A percentile compares a stretch with the other conserved stretches of the same genome.
Evolutionary conservation across 176 grass and related monocot species (phyloP).

Genomic region (Tillandsia fasciculata): DNA sequence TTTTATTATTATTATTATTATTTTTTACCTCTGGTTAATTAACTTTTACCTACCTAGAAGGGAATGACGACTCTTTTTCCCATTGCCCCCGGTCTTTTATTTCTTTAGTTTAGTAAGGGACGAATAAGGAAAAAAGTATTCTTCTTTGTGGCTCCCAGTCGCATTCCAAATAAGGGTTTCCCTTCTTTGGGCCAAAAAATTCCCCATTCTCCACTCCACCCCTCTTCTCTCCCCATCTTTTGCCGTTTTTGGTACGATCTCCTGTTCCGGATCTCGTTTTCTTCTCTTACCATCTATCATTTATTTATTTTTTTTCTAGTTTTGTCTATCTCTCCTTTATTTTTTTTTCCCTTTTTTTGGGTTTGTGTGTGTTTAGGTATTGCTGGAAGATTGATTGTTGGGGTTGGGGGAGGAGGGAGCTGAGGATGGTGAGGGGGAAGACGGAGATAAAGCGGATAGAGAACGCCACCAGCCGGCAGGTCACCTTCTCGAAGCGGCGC

Average conservation of each 20-base stretch:
- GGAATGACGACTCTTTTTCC: neutral
- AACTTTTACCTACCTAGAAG: neutral
- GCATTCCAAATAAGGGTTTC: neutral
- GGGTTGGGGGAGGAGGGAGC: neutral
- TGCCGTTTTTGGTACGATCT: neutral
- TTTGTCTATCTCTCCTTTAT: neutral
- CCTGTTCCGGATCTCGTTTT: neutral
- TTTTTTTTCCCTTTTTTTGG: neutral
- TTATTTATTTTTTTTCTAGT: neutral
- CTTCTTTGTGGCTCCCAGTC: neutral
- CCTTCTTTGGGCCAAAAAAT: neutral
- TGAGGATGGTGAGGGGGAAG: conserved; percentile 72
- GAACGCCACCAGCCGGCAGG: conserved; percentile 96
- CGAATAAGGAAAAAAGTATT: neutral
- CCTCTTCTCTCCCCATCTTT: neutral
- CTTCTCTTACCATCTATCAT: neutral
- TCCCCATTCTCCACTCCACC: neutral
- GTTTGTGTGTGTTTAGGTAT: neutral
- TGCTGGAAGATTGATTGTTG: neutral
- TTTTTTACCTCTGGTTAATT: neutral
- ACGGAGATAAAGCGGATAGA: conserved; percentile 94
- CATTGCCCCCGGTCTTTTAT: neutral
- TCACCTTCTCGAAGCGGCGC: conserved; percentile 93
- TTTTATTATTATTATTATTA: too few species aligned
- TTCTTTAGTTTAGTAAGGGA: neutral